Base-by-base conservation (phyloP, 2,329 filamentous ascomycete species). In the Helotiales sp. region DNA sequence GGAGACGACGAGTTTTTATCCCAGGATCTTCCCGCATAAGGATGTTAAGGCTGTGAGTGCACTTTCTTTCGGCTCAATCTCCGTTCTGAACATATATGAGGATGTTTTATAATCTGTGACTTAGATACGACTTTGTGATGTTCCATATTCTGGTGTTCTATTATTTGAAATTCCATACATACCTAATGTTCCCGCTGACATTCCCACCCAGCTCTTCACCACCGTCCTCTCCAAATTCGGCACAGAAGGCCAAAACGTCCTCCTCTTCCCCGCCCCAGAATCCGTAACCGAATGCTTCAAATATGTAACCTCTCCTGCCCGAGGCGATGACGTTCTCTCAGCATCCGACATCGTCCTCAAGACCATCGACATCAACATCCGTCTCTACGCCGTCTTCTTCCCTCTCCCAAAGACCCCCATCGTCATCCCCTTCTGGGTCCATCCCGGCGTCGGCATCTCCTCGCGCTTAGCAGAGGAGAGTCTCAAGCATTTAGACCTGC, bases 381-480 rank as follows among this genome's bases (percentile, higher is more conserved):
- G 82, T 1, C 66, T 86, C 8, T 85, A 82, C 65, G 75, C 78
- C n/a, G 76, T 84, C 40, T 76, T 80, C 7, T 84, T 79, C 64
- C 80, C 81, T 2, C 65, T 74, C 1, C 64, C 69, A 20, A 78
- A 81, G 50, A 75, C 74, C 15, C 75, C 75, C 17, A 79, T 77
- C 24, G 75, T 82, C 30, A 74, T 80, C 20, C 79, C 78, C 3
- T 79, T 80, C 43, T 86, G 84, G 84, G 78, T 79, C 65, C 79
- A 81, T 40, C 76, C 80, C 2, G 84, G 84, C 0, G 72, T 80
- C 0, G 84, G 83, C 0, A 75, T 85, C n/a, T 82, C 80, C 13
- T 79, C 82, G 28, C 78, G 84, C 0, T 73, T 82, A 0, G 80
- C 82, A 0, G 83, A 84, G 71, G 64, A 78, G n/a, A 75, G 85